A percentile compares a stretch with the other conserved stretches of the same genome.
Conservation (phyloP, 2,329 filamentous ascomycete genomes). For the Beauveria sp. region DNA sequence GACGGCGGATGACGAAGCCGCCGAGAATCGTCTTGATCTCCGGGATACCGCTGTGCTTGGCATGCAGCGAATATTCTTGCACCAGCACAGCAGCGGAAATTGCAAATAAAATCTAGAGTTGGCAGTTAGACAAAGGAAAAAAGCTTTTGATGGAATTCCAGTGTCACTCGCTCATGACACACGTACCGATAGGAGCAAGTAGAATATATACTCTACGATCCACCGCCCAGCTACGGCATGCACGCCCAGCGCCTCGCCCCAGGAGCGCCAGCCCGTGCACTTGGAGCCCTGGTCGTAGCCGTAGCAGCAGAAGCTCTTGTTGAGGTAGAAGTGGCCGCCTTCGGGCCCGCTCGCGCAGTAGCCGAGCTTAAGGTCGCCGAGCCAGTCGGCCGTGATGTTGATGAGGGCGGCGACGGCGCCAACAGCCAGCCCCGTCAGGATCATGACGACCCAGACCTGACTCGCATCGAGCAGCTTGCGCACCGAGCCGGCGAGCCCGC, state of each 20-base stretch:
- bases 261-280: constrained; percentile 81
- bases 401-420: constrained; percentile 82
- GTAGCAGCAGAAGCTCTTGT: constrained; percentile 86
- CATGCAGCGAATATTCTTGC: constrained; percentile 75
- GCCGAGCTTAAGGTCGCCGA: constrained; percentile 85
- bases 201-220: constrained; percentile 82
- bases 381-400: constrained; percentile 85
- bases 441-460: constrained; percentile 85
- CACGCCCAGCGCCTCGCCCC: constrained; percentile 69
- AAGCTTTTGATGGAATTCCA: no score
- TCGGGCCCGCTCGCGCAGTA: constrained; percentile 70
- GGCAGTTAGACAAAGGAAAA: not conserved
- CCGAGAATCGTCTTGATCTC: constrained; percentile 96
- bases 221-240: constrained; percentile 62
- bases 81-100: constrained; percentile 71
- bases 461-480: constrained; percentile 72
- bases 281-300: constrained; percentile 77
- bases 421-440: constrained; percentile 76
- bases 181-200: constrained; percentile 72
- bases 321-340: constrained; percentile 84
- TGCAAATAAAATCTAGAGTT: constrained; percentile 63
- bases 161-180: constrained; percentile 3
- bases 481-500: constrained; percentile 65
- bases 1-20: constrained; percentile 83
- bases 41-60: constrained; percentile 90